A percentile compares a stretch with the other conserved stretches of the same genome.
phyloP scores from a whole-genome alignment of 441 rosid species.

The Populus trichocarpa region DNA sequence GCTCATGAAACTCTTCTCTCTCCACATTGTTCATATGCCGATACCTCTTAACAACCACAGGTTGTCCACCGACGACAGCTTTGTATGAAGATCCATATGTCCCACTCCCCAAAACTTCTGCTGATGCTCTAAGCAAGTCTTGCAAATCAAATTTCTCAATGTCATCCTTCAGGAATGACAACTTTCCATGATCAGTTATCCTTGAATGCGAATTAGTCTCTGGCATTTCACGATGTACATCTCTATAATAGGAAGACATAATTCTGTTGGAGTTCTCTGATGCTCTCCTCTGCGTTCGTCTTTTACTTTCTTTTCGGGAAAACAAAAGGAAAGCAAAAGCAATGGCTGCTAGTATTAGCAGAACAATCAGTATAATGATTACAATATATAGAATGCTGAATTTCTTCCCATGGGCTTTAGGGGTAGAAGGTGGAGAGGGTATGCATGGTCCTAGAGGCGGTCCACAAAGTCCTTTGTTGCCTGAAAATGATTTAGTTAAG shows the following conservation, averaged over 20 bases:
- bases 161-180: constrained; percentile 57
- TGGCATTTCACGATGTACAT: constrained; percentile 1
- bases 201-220: constrained; percentile 6
- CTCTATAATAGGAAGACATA: not conserved
- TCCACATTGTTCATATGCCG: constrained; percentile 77
- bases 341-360: constrained; percentile 19
- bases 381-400: constrained; percentile 12
- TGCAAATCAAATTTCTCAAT: constrained; percentile 63
- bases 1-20: constrained; percentile 78
- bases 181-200: constrained; percentile 38
- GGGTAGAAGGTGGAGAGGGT: not conserved
- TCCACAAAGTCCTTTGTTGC: constrained; percentile 64
- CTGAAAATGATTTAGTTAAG: constrained; percentile 29
- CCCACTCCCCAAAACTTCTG: constrained; percentile 94
- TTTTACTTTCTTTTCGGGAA: constrained; percentile 12
- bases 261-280: constrained; percentile 20
- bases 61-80: constrained; percentile 42
- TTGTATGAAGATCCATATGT: constrained; percentile 93
- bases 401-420: constrained; percentile 16
- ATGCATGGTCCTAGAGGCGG: constrained; percentile 50
- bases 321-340: constrained; percentile 17
- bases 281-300: not conserved
- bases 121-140: constrained; percentile 78
- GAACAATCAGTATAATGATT: constrained; percentile 22
- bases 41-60: constrained; percentile 85